Conservation (phyloP, 2,329 filamentous ascomycete species). For the Pseudocercospora eumusae region DNA sequence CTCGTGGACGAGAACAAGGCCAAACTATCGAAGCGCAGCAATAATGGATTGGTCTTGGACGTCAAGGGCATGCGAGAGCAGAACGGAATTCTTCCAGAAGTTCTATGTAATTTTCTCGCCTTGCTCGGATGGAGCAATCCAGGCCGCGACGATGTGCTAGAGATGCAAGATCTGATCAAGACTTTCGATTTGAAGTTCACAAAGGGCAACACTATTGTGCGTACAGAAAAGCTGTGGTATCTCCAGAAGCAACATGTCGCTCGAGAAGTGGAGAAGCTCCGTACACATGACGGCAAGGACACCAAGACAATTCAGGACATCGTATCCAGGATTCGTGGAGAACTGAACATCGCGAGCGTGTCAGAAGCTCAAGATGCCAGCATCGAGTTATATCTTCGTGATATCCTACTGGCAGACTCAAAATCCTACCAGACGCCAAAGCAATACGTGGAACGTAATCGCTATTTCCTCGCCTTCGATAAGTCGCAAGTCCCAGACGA, state of each 20-base stretch:
- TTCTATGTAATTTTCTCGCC: slow-evolving; percentile 77
- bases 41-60: slow-evolving; percentile 55
- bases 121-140: slow-evolving; percentile 80
- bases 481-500: slow-evolving; percentile 18
- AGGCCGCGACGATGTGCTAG: slow-evolving; percentile 68
- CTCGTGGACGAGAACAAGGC: slow-evolving; percentile 51
- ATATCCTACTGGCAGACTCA: slow-evolving; percentile 56
- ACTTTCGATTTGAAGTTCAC: slow-evolving; percentile 87
- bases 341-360: background rate
- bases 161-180: slow-evolving; percentile 67
- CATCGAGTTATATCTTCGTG: slow-evolving; percentile 52
- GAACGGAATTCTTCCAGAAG: slow-evolving; percentile 63
- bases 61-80: slow-evolving; percentile 58
- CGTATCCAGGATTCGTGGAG: slow-evolving; percentile 30
- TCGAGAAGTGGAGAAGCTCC: slow-evolving; percentile 49
- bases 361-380: background rate
- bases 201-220: slow-evolving; percentile 82
- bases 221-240: slow-evolving; percentile 75
- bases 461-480: slow-evolving; percentile 56
- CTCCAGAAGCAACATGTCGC: slow-evolving; percentile 73
- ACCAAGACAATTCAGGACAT: slow-evolving; percentile 42
- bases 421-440: slow-evolving; percentile 59
- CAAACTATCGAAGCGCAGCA: slow-evolving; percentile 73
- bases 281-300: slow-evolving; percentile 37
- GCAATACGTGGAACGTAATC: slow-evolving; percentile 59